phyloP scores from a whole-genome alignment of 495 filamentous ascomycete species.

The Aspergillus nanangensis region DNA sequence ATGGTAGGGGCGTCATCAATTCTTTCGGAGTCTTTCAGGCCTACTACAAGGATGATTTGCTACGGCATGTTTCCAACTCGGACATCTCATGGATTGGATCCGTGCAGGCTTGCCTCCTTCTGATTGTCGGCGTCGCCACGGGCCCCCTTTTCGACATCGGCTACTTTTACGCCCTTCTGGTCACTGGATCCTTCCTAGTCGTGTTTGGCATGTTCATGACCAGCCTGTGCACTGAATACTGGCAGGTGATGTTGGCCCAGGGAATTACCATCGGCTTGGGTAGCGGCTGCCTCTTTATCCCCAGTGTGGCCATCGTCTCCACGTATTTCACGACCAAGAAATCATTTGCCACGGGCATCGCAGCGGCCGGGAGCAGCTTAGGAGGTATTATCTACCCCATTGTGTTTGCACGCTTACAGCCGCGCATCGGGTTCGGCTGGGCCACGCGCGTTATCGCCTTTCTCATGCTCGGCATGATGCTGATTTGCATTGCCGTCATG shows the following conservation, averaged over 20 bases:
- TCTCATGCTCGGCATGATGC: slow-evolving; percentile 35
- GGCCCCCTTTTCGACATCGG: slow-evolving; percentile 42
- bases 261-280: slow-evolving; percentile 35
- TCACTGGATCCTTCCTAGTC: slow-evolving; percentile 19
- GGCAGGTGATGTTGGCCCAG: slow-evolving; percentile 33
- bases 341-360: slow-evolving; percentile 41
- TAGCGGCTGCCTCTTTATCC: slow-evolving; percentile 29
- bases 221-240: slow-evolving; percentile 33
- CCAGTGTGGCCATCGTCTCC: slow-evolving; percentile 31
- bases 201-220: slow-evolving; percentile 45
- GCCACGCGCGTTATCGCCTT: slow-evolving; percentile 47
- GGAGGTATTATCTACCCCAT: slow-evolving; percentile 51
- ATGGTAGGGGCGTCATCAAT: slow-evolving; percentile 32
- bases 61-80: slow-evolving; percentile 16
- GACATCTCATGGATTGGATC: slow-evolving; percentile 44
- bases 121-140: slow-evolving; percentile 26
- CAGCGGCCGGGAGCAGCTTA: slow-evolving; percentile 29
- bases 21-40: slow-evolving; percentile 43
- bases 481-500: slow-evolving; percentile 32
- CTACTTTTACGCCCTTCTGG: slow-evolving; percentile 23
- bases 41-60: slow-evolving; percentile 28
- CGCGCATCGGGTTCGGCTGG: slow-evolving; percentile 48
- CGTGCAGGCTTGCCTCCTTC: slow-evolving; percentile 32
- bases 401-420: slow-evolving; percentile 39
- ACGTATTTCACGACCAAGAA: slow-evolving; percentile 33